Percentiles rank a stretch among this genome's conserved stretches.
These are phyloP conservation scores for Pisolithus microcarpus DNA, from an alignment of 768 basidiomycete species.

Conservation along the genomic window DNA sequence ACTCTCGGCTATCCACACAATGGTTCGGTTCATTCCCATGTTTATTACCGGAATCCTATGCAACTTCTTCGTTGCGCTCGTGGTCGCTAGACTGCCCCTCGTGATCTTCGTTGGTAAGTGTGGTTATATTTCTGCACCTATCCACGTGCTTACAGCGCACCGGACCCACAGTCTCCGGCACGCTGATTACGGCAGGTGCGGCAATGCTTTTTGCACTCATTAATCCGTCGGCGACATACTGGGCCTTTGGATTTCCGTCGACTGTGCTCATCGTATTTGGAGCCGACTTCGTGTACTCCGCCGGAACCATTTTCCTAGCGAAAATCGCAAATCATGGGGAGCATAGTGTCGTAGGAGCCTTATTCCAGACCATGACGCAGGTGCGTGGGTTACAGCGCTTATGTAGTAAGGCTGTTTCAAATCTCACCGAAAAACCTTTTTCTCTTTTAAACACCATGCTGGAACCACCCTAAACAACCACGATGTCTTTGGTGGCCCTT, in stretches of 20 bases:
- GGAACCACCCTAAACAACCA: background rate
- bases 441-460: background rate
- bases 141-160: background rate
- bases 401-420: background rate
- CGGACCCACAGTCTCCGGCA: constrained; percentile 39
- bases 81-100: constrained; percentile 49
- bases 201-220: constrained; percentile 66
- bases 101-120: constrained; percentile 49
- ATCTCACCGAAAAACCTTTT: background rate
- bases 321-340: constrained; percentile 60
- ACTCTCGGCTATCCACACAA: constrained; percentile 50
- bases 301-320: constrained; percentile 70
- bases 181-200: constrained; percentile 49
- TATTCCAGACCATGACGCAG: constrained; percentile 77
- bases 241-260: constrained; percentile 72
- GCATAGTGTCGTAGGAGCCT: constrained; percentile 66
- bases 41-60: constrained; percentile 55
- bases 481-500: background rate
- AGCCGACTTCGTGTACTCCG: constrained; percentile 69
- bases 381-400: constrained; percentile 25
- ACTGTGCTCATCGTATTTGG: constrained; percentile 61
- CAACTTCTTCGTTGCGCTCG: constrained; percentile 57
- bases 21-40: constrained; percentile 67
- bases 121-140: background rate
- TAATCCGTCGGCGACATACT: constrained; percentile 48